Evolutionary conservation across 805 yeast genomes (phyloP), one percentile per base, ranked within the genome.

Genomic region (Pichia kluyveri): DNA sequence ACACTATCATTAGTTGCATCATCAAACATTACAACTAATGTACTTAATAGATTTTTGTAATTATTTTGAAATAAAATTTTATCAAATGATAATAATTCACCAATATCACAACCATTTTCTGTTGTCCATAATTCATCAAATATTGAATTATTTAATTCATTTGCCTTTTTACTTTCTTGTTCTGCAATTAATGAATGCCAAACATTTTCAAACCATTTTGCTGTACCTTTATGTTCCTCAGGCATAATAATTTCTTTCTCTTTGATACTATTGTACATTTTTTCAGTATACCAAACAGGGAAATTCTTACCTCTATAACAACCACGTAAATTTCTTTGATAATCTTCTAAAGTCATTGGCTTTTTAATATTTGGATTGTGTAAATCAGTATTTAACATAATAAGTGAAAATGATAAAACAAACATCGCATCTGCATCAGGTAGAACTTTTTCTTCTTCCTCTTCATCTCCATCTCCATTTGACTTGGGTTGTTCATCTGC

Each of bases 171-270:
- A 41, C 55, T 60, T 19, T 64, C 69, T 50, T 72, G 77, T 28
- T 76, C 73, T 1, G 77, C 72, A 40, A 86, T 76, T 51, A 85
- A 62, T 50, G 83, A 80, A 55, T 82, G 82, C 95, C 95, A 86
- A 31, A 69, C 72, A 59, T 86, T 91, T 60, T 90, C 97, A 65
- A 90, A 91, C 82, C 96, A 84, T 60, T 85, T 88, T 19, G 88
- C 86, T 11, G 89, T 86, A 15, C 91, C 93, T 61, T 88, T 95
- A 57, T 91, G 97, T 59, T 93, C 99, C 59, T 93, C 98, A 0
- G 99, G 98, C 90, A 95, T 86, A 43, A 93, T 87, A 53, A 93
- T 93, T 65, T 93, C 99, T 45, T 84, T 77, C 48, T 83, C 86
- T 51, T 79, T 75, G 47, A 93, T 90, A 1, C 95, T 84, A 27